A percentile compares a stretch with the other conserved stretches of the same genome.
Conservation (phyloP, 768 basidiomycete species). For the Russula virescens region DNA sequence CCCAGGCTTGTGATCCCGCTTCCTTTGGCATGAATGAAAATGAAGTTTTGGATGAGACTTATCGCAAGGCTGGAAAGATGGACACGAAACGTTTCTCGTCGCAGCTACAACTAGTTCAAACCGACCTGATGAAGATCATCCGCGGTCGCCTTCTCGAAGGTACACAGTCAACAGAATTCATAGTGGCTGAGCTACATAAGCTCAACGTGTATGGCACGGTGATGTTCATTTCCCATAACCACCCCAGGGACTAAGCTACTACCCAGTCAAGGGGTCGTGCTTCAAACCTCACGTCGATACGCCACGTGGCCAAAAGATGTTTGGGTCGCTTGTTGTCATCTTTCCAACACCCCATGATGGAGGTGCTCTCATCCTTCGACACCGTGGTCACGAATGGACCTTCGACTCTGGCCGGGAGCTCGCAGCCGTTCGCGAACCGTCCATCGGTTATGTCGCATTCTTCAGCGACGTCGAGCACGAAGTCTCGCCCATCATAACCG, state of each 20-base stretch:
- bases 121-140: conserved; percentile 30
- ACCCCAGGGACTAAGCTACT: too few species aligned
- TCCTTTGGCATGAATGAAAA: conserved; percentile 36
- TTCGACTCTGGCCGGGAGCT: conserved; percentile 33
- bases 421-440: conserved; percentile 24
- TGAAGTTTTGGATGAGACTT: conserved; percentile 40
- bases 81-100: conserved; percentile 34
- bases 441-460: conserved; percentile 39
- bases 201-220: conserved; percentile 41
- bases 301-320: conserved; percentile 39
- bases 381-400: conserved; percentile 32
- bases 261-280: conserved; percentile 38
- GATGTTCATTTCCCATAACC: neutral
- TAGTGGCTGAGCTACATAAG: conserved; percentile 39
- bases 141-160: conserved; percentile 26
- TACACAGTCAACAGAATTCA: conserved; percentile 17
- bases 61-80: conserved; percentile 41
- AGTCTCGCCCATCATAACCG: conserved; percentile 37
- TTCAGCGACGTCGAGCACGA: conserved; percentile 44
- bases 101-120: conserved; percentile 30
- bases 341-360: conserved; percentile 44
- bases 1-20: conserved; percentile 36
- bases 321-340: conserved; percentile 49
- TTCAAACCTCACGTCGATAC: conserved; percentile 50
- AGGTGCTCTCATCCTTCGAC: conserved; percentile 37